phyloP scores from a whole-genome alignment of 441 rosid species.

The Melastoma candidum region DNA sequence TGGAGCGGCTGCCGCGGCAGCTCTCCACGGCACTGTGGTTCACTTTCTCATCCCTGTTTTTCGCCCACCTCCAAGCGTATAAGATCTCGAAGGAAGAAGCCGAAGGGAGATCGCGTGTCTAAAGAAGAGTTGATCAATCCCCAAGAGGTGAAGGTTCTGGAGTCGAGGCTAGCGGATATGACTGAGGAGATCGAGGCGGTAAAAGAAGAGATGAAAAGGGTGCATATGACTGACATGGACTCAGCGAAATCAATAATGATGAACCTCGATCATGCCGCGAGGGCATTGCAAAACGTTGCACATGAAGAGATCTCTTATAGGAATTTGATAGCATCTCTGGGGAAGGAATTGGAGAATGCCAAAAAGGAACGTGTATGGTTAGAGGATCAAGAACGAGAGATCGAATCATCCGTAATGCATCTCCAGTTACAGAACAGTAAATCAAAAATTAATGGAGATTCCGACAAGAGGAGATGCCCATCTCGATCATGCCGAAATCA shows the following conservation, averaged over 20 bases:
- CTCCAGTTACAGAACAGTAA: constrained; percentile 8
- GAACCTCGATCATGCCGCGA: constrained; percentile 64
- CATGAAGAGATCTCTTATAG: constrained; percentile 54
- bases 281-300: constrained; percentile 40
- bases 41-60: too few species aligned
- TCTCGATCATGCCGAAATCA: too few species aligned
- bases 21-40: too few species aligned
- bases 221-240: constrained; percentile 52
- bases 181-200: constrained; percentile 52
- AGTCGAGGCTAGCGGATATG: constrained; percentile 38
- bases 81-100: constrained; percentile 37
- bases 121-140: constrained; percentile 38
- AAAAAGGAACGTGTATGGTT: constrained; percentile 28
- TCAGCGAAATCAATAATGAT: constrained; percentile 33
- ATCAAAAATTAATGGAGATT: background rate
- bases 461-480: background rate
- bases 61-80: constrained; percentile 27
- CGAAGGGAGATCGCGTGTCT: constrained; percentile 25
- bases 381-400: constrained; percentile 27
- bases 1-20: too few species aligned
- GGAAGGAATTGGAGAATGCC: constrained; percentile 45
- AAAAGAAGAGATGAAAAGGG: constrained; percentile 56
- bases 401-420: constrained; percentile 9
- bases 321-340: constrained; percentile 27
- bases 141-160: constrained; percentile 30